Conservation (phyloP, 2,329 filamentous ascomycete genomes). For the Clonostachys solani region DNA sequence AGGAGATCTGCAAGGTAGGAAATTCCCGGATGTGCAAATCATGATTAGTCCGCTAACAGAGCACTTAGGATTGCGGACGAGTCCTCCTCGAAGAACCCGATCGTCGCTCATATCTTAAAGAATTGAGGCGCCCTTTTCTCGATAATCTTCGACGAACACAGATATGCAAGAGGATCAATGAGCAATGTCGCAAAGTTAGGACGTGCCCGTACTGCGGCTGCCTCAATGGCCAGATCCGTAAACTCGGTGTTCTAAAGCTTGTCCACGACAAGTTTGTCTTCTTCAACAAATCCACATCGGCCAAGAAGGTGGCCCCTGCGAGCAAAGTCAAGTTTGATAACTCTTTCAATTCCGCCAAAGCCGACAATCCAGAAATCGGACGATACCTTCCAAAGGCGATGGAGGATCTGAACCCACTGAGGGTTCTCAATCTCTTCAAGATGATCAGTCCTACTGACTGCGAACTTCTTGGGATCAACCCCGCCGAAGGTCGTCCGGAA, state of each 20-base stretch:
- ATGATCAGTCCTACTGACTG: constrained; percentile 81
- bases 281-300: constrained; percentile 84
- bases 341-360: constrained; percentile 77
- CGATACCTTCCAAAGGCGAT: constrained; percentile 89
- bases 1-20: constrained; percentile 83
- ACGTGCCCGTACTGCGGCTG: constrained; percentile 75
- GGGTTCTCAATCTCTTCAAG: constrained; percentile 88
- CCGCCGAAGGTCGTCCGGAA: constrained; percentile 82
- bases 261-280: constrained; percentile 88
- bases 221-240: constrained; percentile 88
- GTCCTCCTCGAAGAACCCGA: constrained; percentile 81
- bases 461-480: constrained; percentile 85
- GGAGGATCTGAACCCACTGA: constrained; percentile 88
- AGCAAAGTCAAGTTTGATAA: constrained; percentile 82
- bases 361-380: constrained; percentile 76
- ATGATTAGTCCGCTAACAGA: not conserved
- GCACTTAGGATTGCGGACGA: constrained; percentile 65
- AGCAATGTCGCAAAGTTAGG: constrained; percentile 84
- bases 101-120: constrained; percentile 71
- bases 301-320: constrained; percentile 76
- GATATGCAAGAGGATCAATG: constrained; percentile 83
- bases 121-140: constrained; percentile 74
- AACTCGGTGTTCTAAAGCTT: constrained; percentile 88
- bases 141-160: constrained; percentile 83
- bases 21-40: too few relatives aligned